Base-by-base conservation (phyloP, 2,329 filamentous ascomycete species). In the Peltaster fructicola region DNA sequence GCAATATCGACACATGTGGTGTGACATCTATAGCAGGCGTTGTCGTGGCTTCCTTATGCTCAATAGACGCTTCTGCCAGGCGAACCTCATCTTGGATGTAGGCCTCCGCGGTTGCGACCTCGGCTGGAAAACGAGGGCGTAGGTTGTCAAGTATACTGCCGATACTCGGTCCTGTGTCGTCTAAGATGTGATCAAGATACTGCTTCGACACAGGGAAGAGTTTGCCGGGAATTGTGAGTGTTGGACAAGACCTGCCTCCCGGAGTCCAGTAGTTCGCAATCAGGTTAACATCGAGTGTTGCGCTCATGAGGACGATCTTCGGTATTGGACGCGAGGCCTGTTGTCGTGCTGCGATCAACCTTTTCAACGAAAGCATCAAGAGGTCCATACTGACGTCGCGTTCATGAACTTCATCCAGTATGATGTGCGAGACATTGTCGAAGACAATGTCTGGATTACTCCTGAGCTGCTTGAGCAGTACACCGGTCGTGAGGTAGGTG, bases 341-440 rank as follows among this genome's bases (percentile, higher is more conserved):
- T 31, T 37, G 37, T 25, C 55, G 45, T n/a, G 43, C 30, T n/a
- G 41, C 35, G 17, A 60, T 42, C 8, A 44, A 44, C 20, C 50
- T 50, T 35, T 57, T 62, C 24, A 63, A 34, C 8, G 56, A 35
- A 16, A 59, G 48, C 36, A 63, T 45, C 14, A 60, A 40, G 30
- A 61, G 52, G 28, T 63, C 59, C 15, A 57, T 53, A 7, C 45
- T 35, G 10, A 56, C 41, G 36, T 54, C 52, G 27, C 56, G 49
- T 31, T 61, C 57, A 31, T 63, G 57, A 10, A 63, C 56, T 38
- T 65, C 61, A 33, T 65, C 60, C 28, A 65, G 52, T 19, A 65
- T 37, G 10, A 65, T 41, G 34, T 65, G 58, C 3, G 59, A 59
- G 15, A 53, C 38, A 2, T 41, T 43, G 24, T 55, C 48, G 14